Percentiles rank a stretch among this genome's conserved stretches.
These are phyloP conservation scores for Sophora flavescens DNA, from an alignment of 306 rosid species.

Conservation along the genomic window DNA sequence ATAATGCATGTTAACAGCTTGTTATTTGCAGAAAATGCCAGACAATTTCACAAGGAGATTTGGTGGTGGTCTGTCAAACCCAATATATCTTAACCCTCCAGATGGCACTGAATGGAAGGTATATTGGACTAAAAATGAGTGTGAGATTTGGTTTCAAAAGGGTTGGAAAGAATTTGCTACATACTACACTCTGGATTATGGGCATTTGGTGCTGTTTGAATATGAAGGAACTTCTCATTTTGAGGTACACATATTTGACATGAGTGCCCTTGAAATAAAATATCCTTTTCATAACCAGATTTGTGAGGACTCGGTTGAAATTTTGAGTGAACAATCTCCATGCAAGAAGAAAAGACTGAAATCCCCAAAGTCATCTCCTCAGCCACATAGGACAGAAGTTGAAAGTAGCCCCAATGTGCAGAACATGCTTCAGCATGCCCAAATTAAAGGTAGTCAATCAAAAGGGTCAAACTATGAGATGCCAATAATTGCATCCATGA, in stretches of 20 bases:
- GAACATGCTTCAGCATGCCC: neutral
- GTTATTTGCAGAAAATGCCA: slow-evolving; percentile 35
- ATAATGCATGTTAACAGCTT: neutral
- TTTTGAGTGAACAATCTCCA: neutral
- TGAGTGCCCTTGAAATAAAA: slow-evolving; percentile 21
- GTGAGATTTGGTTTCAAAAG: neutral
- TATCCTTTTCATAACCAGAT: neutral
- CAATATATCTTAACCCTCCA: slow-evolving; percentile 39
- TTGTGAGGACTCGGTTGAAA: neutral
- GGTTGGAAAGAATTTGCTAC: slow-evolving; percentile 11
- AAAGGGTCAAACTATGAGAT: no score
- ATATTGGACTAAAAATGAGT: slow-evolving; percentile 15
- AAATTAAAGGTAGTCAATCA: no score
- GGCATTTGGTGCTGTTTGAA: slow-evolving; percentile 8
- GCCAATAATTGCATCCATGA: no score
- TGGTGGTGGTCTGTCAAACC: slow-evolving; percentile 32
- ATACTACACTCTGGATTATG: neutral
- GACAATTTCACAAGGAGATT: slow-evolving; percentile 5
- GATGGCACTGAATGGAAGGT: slow-evolving; percentile 42
- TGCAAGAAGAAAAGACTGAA: neutral
- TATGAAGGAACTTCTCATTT: neutral
- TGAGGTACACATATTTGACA: slow-evolving; percentile 14
- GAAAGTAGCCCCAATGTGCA: neutral
- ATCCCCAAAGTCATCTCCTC: neutral
- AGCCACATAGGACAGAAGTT: neutral